Evolutionary conservation across 2,329 filamentous ascomycete species (phyloP).

Genomic region (Botrytis fragariae): DNA sequence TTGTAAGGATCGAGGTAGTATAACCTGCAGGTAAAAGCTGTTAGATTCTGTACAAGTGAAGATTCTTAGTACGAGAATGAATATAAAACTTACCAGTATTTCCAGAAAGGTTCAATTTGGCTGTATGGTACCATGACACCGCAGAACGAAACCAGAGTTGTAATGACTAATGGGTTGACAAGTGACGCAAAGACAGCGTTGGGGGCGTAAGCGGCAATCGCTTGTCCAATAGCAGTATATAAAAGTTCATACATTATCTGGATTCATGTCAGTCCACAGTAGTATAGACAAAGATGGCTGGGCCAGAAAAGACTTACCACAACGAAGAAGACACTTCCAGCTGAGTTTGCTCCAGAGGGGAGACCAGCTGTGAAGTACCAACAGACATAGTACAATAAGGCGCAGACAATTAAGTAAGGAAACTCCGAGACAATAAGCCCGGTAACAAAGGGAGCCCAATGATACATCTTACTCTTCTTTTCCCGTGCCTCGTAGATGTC

Average conservation of each 20-base stretch:
- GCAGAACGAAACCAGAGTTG: slow-evolving; percentile 66
- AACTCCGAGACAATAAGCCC: slow-evolving; percentile 50
- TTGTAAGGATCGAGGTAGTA: slow-evolving; percentile 61
- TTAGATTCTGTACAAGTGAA: neutral
- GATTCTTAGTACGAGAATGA: neutral
- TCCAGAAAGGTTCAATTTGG: slow-evolving; percentile 68
- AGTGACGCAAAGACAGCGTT: slow-evolving; percentile 59
- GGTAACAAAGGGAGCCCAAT: slow-evolving; percentile 58
- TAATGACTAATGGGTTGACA: slow-evolving; percentile 55
- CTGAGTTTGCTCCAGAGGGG: slow-evolving; percentile 43
- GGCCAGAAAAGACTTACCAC: slow-evolving; percentile 38
- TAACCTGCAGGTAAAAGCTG: slow-evolving; percentile 21
- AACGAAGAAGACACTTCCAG: slow-evolving; percentile 53
- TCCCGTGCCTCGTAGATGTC: slow-evolving; percentile 58
- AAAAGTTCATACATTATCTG: slow-evolving; percentile 35
- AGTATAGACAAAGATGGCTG: neutral
- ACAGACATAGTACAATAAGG: slow-evolving; percentile 47
- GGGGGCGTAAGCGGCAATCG: slow-evolving; percentile 59
- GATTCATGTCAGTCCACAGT: neutral
- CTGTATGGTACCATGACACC: slow-evolving; percentile 70
- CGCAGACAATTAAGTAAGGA: slow-evolving; percentile 45
- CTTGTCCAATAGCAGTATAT: slow-evolving; percentile 60
- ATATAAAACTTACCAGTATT: slow-evolving; percentile 27
- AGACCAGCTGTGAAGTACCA: slow-evolving; percentile 61
- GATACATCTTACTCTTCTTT: slow-evolving; percentile 61